These are phyloP conservation scores for Suillus placidus DNA, from an alignment of 768 basidiomycete species.

Conservation along the genomic window DNA sequence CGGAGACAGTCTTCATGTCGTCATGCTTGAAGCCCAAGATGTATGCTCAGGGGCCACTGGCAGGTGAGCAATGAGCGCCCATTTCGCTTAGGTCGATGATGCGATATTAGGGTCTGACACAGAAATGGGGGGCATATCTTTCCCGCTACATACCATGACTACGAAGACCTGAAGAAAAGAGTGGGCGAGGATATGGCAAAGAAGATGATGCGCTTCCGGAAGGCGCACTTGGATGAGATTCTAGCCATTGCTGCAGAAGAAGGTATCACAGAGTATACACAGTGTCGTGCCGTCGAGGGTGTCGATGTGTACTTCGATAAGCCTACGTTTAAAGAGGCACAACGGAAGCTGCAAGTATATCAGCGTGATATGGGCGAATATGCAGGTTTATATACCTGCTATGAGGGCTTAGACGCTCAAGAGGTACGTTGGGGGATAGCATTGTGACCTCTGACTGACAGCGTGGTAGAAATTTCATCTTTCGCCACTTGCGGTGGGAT, in stretches of 20 bases:
- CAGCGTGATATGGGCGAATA: conserved; percentile 54
- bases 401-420: conserved; percentile 37
- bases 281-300: conserved; percentile 35
- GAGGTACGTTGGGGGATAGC: conserved; percentile 30
- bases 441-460: conserved; percentile 2
- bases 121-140: conserved; percentile 58
- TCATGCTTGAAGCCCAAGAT: conserved; percentile 66
- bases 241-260: conserved; percentile 34
- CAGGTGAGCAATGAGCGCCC: conserved; percentile 35
- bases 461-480: conserved; percentile 52
- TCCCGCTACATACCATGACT: conserved; percentile 51
- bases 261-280: conserved; percentile 21
- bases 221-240: conserved; percentile 39
- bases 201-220: conserved; percentile 43
- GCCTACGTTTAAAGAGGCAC: conserved; percentile 39
- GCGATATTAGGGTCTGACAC: not conserved
- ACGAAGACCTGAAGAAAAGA: conserved; percentile 38
- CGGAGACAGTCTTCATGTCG: conserved; percentile 36
- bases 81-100: not conserved
- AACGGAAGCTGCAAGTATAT: conserved; percentile 47
- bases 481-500: conserved; percentile 47
- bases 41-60: conserved; percentile 56
- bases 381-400: conserved; percentile 30
- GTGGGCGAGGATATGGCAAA: conserved; percentile 43
- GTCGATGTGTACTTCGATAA: conserved; percentile 39